Evolutionary conservation across 129 eudicot species (phyloP).

Genomic region (Chrysanthemum makinoi): DNA sequence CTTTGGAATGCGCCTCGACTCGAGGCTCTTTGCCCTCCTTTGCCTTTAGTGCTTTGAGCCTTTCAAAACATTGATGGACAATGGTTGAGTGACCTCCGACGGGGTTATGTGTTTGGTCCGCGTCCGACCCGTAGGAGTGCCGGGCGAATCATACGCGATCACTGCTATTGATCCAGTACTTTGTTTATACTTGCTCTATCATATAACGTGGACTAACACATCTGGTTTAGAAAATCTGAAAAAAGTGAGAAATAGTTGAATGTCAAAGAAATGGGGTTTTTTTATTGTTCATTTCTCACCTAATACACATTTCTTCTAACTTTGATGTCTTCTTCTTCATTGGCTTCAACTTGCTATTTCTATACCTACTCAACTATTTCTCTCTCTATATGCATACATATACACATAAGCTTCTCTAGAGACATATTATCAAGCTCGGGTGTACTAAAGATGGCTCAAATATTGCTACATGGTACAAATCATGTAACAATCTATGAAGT

Average conservation of each 20-base stretch:
- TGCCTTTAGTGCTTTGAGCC: no score
- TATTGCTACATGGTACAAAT: constrained; percentile 77
- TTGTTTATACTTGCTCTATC: background rate
- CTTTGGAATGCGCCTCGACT: no score
- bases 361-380: background rate
- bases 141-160: no score
- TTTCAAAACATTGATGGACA: no score
- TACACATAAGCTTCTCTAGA: no score
- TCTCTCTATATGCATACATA: background rate
- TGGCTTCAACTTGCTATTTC: constrained; percentile 22
- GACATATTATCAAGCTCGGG: background rate
- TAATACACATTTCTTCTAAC: constrained; percentile 15
- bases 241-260: constrained; percentile 11
- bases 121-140: no score
- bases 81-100: no score
- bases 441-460: constrained; percentile 52
- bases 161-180: background rate
- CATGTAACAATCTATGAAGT: constrained; percentile 77
- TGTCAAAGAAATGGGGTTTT: constrained; percentile 14
- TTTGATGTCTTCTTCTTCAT: constrained; percentile 5
- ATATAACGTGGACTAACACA: background rate
- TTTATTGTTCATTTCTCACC: constrained; percentile 20
- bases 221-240: background rate
- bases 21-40: no score
- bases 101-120: no score